These are phyloP conservation scores for Solanum chilense DNA, from an alignment of 257 asterid species.

Conservation along the genomic window DNA sequence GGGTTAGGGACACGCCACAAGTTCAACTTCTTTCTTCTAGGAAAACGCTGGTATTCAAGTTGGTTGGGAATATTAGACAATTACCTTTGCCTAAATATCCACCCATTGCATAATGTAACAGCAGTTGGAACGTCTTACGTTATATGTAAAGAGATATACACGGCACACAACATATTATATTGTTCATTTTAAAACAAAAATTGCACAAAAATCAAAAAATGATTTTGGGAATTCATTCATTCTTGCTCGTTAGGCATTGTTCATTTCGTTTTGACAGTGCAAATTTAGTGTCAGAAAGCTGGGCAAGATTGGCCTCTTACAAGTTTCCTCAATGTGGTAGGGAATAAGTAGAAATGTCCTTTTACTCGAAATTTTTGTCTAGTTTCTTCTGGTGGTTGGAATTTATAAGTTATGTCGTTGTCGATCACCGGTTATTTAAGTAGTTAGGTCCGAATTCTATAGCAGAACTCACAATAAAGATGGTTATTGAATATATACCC, in stretches of 20 bases:
- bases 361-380: background rate
- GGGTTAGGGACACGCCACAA: background rate
- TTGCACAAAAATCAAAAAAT: background rate
- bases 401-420: background rate
- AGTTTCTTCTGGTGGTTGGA: background rate
- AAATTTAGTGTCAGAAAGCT: background rate
- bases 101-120: background rate
- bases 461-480: background rate
- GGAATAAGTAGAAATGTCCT: background rate
- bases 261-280: background rate
- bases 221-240: background rate
- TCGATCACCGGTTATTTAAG: background rate
- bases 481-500: background rate
- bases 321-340: background rate
- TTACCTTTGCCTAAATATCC: background rate
- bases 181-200: background rate
- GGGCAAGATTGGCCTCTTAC: background rate
- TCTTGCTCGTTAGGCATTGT: background rate
- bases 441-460: background rate
- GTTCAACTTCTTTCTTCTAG: background rate
- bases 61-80: background rate
- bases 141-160: background rate
- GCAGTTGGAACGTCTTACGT: background rate
- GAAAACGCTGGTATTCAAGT: background rate
- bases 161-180: background rate